A percentile compares a stretch with the other conserved stretches of the same genome.
phyloP scores from a whole-genome alignment of 163 green algal species.

The Scenedesmus sp. region DNA sequence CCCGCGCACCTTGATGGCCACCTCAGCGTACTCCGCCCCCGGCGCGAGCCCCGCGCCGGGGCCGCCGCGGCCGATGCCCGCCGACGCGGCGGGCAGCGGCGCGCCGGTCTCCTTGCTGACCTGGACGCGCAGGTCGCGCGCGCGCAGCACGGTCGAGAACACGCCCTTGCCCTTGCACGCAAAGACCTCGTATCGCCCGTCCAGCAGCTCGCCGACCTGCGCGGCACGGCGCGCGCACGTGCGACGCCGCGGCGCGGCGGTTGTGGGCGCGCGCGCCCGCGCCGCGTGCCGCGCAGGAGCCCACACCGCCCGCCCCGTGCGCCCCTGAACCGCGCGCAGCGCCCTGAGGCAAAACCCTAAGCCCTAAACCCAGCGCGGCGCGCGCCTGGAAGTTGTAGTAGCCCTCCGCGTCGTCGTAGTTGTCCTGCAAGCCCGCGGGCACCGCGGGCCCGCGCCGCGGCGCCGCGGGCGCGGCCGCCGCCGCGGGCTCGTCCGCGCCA shows the following conservation, averaged over 20 bases:
- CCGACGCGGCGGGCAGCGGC: background rate
- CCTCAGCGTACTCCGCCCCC: slow-evolving; percentile 42
- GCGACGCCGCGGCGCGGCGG: no score
- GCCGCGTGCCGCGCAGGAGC: no score
- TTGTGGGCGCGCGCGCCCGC: no score
- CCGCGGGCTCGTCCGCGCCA: slow-evolving; percentile 19
- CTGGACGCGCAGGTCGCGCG: slow-evolving; percentile 73
- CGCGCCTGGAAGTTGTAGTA: slow-evolving; percentile 98
- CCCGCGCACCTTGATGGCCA: slow-evolving; percentile 71
- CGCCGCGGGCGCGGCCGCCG: slow-evolving; percentile 31
- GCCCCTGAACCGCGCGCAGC: no score
- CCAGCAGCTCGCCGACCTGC: slow-evolving; percentile 88
- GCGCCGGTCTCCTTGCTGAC: slow-evolving; percentile 25
- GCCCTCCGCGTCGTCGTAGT: slow-evolving; percentile 97
- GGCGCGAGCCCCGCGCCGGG: no score
- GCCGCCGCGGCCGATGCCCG: background rate
- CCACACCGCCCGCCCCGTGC: no score
- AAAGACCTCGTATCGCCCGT: slow-evolving; percentile 91
- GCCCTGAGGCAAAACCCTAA: no score
- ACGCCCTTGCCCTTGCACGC: slow-evolving; percentile 90
- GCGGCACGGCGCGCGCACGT: background rate
- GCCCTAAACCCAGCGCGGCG: no score
- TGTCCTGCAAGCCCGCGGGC: slow-evolving; percentile 82
- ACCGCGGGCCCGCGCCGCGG: slow-evolving; percentile 41
- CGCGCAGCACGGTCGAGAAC: slow-evolving; percentile 94